A percentile compares a stretch with the other conserved stretches of the same genome.
phyloP scores from a whole-genome alignment of 208 protist species.

The Crithidia fasciculata region DNA sequence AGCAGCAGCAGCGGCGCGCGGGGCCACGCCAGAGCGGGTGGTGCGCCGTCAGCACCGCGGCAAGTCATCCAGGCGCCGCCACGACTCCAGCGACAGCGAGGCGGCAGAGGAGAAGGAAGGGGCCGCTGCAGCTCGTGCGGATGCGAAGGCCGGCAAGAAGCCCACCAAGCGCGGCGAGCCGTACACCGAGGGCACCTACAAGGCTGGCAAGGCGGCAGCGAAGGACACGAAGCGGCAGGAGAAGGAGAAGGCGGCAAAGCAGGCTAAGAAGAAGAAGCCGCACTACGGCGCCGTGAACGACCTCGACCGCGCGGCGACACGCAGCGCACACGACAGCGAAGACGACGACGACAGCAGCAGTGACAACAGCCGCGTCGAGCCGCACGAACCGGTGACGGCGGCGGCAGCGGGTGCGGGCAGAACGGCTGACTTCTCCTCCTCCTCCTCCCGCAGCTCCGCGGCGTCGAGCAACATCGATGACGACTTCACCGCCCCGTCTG shows the following conservation, averaged over 20 bases:
- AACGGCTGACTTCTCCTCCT: conserved; percentile 10
- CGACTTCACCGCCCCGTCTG: conserved; percentile 27
- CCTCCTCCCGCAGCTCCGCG: conserved; percentile 1
- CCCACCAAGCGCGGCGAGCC: conserved; percentile 29
- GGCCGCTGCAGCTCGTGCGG: background rate
- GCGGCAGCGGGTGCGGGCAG: conserved; percentile 15
- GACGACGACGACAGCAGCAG: conserved; percentile 10
- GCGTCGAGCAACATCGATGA: conserved; percentile 18
- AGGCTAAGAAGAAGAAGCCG: background rate
- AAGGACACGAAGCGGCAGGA: background rate
- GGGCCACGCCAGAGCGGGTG: conserved; percentile 29
- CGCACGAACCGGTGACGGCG: conserved; percentile 42
- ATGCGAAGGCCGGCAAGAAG: conserved; percentile 7
- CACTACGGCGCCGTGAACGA: conserved; percentile 18
- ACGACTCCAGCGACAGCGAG: background rate
- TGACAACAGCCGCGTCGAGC: conserved; percentile 12
- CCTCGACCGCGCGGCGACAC: conserved; percentile 14
- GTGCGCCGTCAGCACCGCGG: background rate
- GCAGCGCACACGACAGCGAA: conserved; percentile 10
- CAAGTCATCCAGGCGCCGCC: background rate
- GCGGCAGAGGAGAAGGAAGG: conserved; percentile 1
- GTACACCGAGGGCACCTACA: conserved; percentile 44
- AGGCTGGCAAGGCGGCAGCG: conserved; percentile 12
- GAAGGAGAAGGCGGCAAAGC: background rate
- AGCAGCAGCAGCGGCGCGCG: background rate